These are phyloP conservation scores for Serendipita indica DNA, from an alignment of 768 basidiomycete genomes.

Conservation along the genomic window DNA sequence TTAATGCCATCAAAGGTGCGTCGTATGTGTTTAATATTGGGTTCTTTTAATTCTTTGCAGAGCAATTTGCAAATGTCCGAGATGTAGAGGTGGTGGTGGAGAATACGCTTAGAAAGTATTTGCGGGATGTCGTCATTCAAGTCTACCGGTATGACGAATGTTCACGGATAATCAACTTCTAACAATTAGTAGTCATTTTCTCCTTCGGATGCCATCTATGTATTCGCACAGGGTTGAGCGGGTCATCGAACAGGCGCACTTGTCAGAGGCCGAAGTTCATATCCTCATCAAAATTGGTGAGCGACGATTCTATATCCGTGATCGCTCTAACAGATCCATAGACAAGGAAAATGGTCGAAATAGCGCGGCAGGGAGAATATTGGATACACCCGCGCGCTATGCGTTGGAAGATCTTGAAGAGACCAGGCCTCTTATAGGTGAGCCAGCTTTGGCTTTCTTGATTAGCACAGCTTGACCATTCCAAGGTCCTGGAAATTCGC, in stretches of 20 bases:
- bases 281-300: slow-evolving; percentile 23
- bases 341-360: too few relatives aligned
- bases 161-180: neutral
- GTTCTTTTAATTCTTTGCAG: neutral
- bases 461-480: too few relatives aligned
- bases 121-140: neutral
- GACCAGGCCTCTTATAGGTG: too few relatives aligned
- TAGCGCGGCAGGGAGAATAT: too few relatives aligned
- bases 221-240: slow-evolving; percentile 68
- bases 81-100: neutral
- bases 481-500: too few relatives aligned
- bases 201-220: slow-evolving; percentile 59
- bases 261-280: slow-evolving; percentile 56
- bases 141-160: neutral
- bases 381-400: too few relatives aligned
- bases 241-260: slow-evolving; percentile 63
- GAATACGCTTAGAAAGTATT: neutral
- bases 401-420: too few relatives aligned
- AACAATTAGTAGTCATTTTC: slow-evolving; percentile 21
- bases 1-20: neutral
- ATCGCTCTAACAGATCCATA: too few relatives aligned
- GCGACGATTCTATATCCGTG: too few relatives aligned
- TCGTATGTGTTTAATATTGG: neutral
- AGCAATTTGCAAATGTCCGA: too few relatives aligned
- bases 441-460: too few relatives aligned